Percentiles rank a stretch among this genome's conserved stretches.
Evolutionary conservation across 139 green algal genomes (phyloP).

Genomic region (Chlamydomonas sphaeroides): DNA sequence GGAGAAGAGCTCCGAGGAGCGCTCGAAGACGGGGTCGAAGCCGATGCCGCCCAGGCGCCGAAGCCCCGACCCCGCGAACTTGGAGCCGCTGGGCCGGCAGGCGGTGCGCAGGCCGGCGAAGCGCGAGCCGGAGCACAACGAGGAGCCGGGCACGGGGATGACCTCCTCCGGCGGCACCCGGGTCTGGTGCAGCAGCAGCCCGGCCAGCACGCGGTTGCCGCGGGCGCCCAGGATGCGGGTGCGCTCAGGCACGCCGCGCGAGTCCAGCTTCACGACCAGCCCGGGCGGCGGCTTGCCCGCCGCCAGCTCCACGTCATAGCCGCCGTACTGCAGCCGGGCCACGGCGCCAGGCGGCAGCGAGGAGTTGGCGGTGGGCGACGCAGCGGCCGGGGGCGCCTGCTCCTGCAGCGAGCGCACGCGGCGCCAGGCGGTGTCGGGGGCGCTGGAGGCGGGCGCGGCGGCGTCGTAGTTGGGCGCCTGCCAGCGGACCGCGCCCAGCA

Average conservation of each 20-base stretch:
- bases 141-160: neutral
- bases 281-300: slow-evolving; percentile 1
- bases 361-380: neutral
- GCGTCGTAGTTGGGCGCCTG: neutral
- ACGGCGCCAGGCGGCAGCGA: neutral
- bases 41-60: slow-evolving; percentile 37
- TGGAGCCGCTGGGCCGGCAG: neutral
- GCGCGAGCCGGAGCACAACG: neutral
- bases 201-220: slow-evolving; percentile 43
- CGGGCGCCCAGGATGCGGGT: neutral
- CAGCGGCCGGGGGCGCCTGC: no score
- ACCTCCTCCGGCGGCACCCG: slow-evolving; percentile 11
- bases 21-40: slow-evolving; percentile 38
- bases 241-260: neutral
- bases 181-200: slow-evolving; percentile 50
- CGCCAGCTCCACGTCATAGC: slow-evolving; percentile 27
- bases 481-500: neutral
- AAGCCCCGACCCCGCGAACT: neutral
- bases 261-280: slow-evolving; percentile 5
- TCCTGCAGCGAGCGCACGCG: neutral
- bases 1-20: slow-evolving; percentile 24
- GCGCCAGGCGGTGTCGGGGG: neutral
- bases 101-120: slow-evolving; percentile 8
- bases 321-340: slow-evolving; percentile 3
- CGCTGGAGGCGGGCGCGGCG: neutral